These are phyloP conservation scores for Hypoxylon sp. DNA, from an alignment of 2,329 filamentous ascomycete species.

Conservation along the genomic window DNA sequence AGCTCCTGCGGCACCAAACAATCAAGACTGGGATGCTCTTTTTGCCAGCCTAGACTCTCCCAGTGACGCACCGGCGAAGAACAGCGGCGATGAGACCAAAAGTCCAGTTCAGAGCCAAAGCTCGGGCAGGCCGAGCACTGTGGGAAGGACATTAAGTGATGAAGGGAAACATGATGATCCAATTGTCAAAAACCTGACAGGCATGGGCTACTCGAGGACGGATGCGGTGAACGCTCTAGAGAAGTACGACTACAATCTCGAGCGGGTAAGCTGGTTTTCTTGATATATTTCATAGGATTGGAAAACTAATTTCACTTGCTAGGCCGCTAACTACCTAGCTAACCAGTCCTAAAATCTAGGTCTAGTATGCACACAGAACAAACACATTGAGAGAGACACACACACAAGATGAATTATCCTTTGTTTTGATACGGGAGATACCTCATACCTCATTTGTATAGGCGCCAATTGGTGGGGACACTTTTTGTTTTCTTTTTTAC, in stretches of 20 bases:
- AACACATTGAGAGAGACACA: conserved; percentile 17
- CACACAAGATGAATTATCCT: conserved; percentile 31
- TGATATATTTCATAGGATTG: conserved; percentile 14
- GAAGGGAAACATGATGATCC: conserved; percentile 90
- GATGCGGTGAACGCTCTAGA: conserved; percentile 86
- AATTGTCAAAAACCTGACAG: conserved; percentile 88
- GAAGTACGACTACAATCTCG: conserved; percentile 95
- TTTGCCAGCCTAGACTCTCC: conserved; percentile 83
- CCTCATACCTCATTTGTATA: conserved; percentile 51
- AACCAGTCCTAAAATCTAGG: conserved; percentile 63
- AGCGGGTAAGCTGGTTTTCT: conserved; percentile 76
- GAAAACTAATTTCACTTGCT: conserved; percentile 36
- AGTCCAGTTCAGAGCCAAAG: conserved; percentile 48
- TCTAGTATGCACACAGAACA: conserved; percentile 16
- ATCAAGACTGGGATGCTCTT: conserved; percentile 94
- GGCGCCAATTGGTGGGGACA: conserved; percentile 34
- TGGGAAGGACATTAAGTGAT: conserved; percentile 78
- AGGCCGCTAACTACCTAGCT: conserved; percentile 71
- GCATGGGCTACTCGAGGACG: conserved; percentile 86
- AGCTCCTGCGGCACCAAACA: conserved; percentile 61
- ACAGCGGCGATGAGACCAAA: conserved; percentile 45
- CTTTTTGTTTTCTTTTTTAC: conserved; percentile 21
- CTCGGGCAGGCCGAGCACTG: conserved; percentile 49
- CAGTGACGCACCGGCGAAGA: conserved; percentile 51
- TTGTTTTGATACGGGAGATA: conserved; percentile 44